These are phyloP conservation scores for Camellia oleifera DNA, from an alignment of 179 eudicot genomes.

Conservation along the genomic window DNA sequence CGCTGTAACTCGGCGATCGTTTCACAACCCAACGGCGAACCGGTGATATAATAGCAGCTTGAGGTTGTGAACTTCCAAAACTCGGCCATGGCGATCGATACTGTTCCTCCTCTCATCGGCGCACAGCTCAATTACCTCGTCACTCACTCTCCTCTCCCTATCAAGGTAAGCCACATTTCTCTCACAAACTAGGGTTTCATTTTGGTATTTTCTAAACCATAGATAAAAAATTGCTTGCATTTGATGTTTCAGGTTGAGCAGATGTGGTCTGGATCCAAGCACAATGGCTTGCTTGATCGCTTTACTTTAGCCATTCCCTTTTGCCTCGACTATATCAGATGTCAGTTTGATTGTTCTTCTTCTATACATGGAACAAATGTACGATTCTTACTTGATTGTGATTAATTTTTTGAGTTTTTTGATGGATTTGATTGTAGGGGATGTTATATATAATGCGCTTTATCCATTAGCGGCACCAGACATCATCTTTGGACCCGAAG, in stretches of 20 bases:
- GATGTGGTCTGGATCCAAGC: slow-evolving; percentile 88
- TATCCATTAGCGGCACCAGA: slow-evolving; percentile 80
- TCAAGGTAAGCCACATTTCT: slow-evolving; percentile 44
- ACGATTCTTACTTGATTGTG: not conserved
- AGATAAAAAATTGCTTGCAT: not conserved
- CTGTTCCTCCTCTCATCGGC: slow-evolving; percentile 65
- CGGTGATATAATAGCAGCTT: not conserved
- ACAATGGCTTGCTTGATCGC: slow-evolving; percentile 59
- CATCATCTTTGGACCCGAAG: slow-evolving; percentile 74
- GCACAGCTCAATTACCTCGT: slow-evolving; percentile 78
- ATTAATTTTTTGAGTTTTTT: not conserved
- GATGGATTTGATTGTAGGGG: slow-evolving; percentile 52
- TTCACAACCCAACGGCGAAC: not conserved
- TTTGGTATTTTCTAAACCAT: slow-evolving; percentile 6
- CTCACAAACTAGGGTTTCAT: slow-evolving; percentile 22
- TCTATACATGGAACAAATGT: not conserved
- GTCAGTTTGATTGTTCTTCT: slow-evolving; percentile 28
- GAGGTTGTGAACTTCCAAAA: not conserved
- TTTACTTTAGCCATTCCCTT: slow-evolving; percentile 77
- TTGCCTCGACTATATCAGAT: slow-evolving; percentile 81
- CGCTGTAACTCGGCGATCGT: not conserved
- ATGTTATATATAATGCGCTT: slow-evolving; percentile 65
- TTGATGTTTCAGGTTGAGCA: slow-evolving; percentile 61
- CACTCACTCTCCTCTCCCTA: slow-evolving; percentile 60
- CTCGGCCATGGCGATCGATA: slow-evolving; percentile 57